Conservation (phyloP, 1,139 yeast genomes). For the Maudiozyma humilis region DNA sequence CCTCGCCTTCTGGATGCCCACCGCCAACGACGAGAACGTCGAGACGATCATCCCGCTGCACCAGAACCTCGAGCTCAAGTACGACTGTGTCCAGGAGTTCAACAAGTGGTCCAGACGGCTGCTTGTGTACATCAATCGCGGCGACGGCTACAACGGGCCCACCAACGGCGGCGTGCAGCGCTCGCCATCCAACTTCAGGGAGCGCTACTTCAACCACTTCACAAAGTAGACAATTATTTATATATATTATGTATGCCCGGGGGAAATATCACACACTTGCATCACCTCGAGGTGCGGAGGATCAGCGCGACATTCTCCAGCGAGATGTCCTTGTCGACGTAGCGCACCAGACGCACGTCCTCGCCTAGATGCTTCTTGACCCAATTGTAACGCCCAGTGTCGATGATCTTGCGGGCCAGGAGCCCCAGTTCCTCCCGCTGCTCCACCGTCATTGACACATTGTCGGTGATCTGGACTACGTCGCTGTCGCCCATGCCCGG, state of each 20-base stretch:
- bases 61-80: slow-evolving; percentile 56
- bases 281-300: too few species aligned
- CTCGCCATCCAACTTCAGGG: slow-evolving; percentile 52
- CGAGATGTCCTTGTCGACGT: slow-evolving; percentile 51
- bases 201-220: slow-evolving; percentile 69
- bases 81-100: slow-evolving; percentile 78
- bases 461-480: slow-evolving; percentile 16
- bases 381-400: slow-evolving; percentile 49
- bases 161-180: slow-evolving; percentile 37
- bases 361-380: slow-evolving; percentile 33
- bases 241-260: background rate
- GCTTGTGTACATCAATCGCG: slow-evolving; percentile 69
- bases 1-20: slow-evolving; percentile 96
- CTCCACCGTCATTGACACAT: slow-evolving; percentile 30
- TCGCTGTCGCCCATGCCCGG: slow-evolving; percentile 34
- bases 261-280: too few species aligned
- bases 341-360: slow-evolving; percentile 46
- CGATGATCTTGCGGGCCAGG: slow-evolving; percentile 62
- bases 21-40: slow-evolving; percentile 77
- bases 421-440: slow-evolving; percentile 56
- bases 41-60: slow-evolving; percentile 76
- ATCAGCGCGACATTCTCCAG: slow-evolving; percentile 64
- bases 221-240: slow-evolving; percentile 14
- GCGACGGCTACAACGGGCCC: slow-evolving; percentile 48
- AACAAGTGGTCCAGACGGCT: slow-evolving; percentile 88